Conservation (phyloP, 768 basidiomycete species). For the Amanita muscaria region DNA sequence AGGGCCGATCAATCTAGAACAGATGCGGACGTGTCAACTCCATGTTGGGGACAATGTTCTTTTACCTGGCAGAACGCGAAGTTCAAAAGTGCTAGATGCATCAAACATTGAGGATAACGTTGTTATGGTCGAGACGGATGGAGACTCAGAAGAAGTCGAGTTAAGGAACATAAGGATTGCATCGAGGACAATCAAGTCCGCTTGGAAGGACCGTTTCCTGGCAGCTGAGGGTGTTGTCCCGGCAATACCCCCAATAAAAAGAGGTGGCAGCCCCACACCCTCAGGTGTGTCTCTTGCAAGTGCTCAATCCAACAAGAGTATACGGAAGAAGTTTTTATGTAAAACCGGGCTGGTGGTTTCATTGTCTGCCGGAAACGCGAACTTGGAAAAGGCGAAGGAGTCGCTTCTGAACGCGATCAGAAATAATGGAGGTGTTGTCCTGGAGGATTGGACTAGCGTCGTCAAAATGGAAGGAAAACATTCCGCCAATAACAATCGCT, state of each 20-base stretch:
- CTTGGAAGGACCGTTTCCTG: conserved; percentile 50
- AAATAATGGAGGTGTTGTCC: conserved; percentile 42
- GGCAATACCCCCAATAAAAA: conserved; percentile 25
- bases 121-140: conserved; percentile 32
- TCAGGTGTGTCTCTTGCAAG: conserved; percentile 37
- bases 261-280: conserved; percentile 35
- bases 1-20: conserved; percentile 36
- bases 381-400: conserved; percentile 34
- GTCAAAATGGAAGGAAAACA: conserved; percentile 48
- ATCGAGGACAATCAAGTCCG: conserved; percentile 35
- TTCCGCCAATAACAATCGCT: conserved; percentile 34
- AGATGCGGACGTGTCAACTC: conserved; percentile 46
- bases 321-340: conserved; percentile 29
- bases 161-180: conserved; percentile 41
- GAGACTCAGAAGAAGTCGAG: conserved; percentile 25
- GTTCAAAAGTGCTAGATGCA: conserved; percentile 26
- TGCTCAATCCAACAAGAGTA: conserved; percentile 22
- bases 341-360: conserved; percentile 57
- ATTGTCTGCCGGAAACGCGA: conserved; percentile 27
- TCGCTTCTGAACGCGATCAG: conserved; percentile 35
- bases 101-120: conserved; percentile 19
- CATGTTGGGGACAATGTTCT: conserved; percentile 50
- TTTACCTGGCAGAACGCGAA: conserved; percentile 21
- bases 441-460: conserved; percentile 55
- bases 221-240: conserved; percentile 34